These are phyloP conservation scores for Ensete glaucum DNA, from an alignment of 176 grass and related monocot species.

Conservation along the genomic window DNA sequence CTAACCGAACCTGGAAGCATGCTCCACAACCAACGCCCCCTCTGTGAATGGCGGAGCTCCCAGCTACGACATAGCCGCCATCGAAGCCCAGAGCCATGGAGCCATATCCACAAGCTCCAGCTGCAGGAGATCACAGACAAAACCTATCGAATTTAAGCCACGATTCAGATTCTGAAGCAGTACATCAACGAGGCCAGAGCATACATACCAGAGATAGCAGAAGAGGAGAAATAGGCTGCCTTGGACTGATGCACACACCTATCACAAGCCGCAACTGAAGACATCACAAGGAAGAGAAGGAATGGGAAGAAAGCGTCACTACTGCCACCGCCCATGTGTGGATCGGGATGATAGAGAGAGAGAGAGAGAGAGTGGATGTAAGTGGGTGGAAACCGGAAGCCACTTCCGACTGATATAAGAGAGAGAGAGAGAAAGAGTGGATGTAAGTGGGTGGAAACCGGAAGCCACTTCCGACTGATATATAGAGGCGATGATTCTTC, in stretches of 20 bases:
- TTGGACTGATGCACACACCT: conserved; percentile 52
- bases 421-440: neutral
- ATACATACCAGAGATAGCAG: conserved; percentile 42
- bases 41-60: conserved; percentile 38
- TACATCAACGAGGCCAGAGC: neutral
- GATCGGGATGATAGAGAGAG: neutral
- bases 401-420: neutral
- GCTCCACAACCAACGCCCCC: conserved; percentile 67
- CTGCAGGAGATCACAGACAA: conserved; percentile 11
- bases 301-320: neutral
- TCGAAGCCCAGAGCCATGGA: conserved; percentile 36
- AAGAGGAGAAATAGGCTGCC: conserved; percentile 34
- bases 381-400: neutral
- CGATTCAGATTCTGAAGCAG: neutral
- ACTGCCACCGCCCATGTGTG: neutral
- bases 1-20: conserved; percentile 54
- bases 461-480: too few relatives aligned
- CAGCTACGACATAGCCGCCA: conserved; percentile 42
- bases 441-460: neutral
- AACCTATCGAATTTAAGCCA: neutral
- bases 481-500: too few relatives aligned
- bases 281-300: conserved; percentile 11
- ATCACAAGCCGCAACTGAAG: conserved; percentile 50
- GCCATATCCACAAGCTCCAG: conserved; percentile 78
- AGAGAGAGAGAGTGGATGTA: neutral